A percentile compares a stretch with the other conserved stretches of the same genome.
These are phyloP conservation scores for Cordia subcordata DNA, from an alignment of 257 asterid genomes.

Conservation along the genomic window DNA sequence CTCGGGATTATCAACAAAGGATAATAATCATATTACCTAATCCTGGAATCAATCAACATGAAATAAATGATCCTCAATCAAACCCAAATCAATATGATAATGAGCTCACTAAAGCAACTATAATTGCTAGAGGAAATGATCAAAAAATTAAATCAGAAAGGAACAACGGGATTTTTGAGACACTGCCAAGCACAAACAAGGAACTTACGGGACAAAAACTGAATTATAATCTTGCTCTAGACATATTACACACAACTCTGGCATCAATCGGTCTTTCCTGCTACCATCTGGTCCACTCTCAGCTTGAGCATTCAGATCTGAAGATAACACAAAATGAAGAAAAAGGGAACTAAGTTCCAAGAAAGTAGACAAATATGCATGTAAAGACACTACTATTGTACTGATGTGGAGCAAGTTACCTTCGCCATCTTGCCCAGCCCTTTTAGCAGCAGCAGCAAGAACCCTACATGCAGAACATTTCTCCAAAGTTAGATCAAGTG, in stretches of 20 bases:
- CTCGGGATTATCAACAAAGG: too few relatives aligned
- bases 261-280: conserved; percentile 52
- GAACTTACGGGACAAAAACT: conserved; percentile 91
- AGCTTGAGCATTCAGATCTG: conserved; percentile 45
- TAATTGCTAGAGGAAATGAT: too few relatives aligned
- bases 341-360: conserved; percentile 6
- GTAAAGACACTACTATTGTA: conserved; percentile 1
- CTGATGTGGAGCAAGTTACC: conserved; percentile 32
- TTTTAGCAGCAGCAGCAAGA: conserved; percentile 84
- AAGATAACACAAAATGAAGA: conserved; percentile 9
- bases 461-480: conserved; percentile 50
- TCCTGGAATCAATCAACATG: too few relatives aligned
- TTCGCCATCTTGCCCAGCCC: conserved; percentile 63
- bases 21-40: too few relatives aligned
- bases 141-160: not conserved
- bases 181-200: not conserved
- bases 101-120: too few relatives aligned
- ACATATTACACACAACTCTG: conserved; percentile 92
- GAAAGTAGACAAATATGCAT: conserved; percentile 1
- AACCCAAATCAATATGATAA: too few relatives aligned
- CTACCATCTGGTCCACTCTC: conserved; percentile 52
- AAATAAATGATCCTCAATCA: too few relatives aligned
- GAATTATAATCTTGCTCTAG: conserved; percentile 94
- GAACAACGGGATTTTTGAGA: not conserved
- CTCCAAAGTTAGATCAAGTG: conserved; percentile 3